phyloP scores from a whole-genome alignment of 805 yeast genomes.

The Metschnikowia lochheadii region DNA sequence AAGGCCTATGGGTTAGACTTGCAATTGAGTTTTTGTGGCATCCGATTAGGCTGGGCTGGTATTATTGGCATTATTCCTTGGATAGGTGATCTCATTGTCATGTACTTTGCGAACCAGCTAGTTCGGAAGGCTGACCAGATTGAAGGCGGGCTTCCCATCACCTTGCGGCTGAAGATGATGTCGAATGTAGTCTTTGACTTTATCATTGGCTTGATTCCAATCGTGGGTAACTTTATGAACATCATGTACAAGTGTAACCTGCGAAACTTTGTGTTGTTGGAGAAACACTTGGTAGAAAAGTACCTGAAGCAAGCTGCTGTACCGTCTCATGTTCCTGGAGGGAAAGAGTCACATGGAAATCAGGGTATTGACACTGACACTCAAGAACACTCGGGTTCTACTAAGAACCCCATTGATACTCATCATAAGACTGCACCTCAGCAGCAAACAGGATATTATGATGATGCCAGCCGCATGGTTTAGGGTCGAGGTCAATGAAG shows the following conservation, averaged over 20 bases:
- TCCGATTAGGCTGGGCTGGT: slow-evolving; percentile 42
- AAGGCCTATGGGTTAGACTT: slow-evolving; percentile 38
- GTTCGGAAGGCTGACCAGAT: slow-evolving; percentile 29
- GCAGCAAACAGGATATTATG: slow-evolving; percentile 2
- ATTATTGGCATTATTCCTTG: slow-evolving; percentile 40
- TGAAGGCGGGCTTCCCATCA: slow-evolving; percentile 36
- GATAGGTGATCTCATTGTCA: slow-evolving; percentile 35
- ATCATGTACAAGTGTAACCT: slow-evolving; percentile 24
- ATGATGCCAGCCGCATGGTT: background rate
- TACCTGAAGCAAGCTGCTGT: slow-evolving; percentile 13
- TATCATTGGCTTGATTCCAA: slow-evolving; percentile 32
- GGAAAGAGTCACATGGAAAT: background rate
- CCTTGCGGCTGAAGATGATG: slow-evolving; percentile 31
- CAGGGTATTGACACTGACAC: too few relatives aligned
- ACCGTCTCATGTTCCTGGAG: background rate
- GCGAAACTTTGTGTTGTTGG: slow-evolving; percentile 27
- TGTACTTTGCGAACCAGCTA: slow-evolving; percentile 28
- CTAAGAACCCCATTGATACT: background rate
- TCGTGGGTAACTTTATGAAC: slow-evolving; percentile 23
- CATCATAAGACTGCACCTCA: background rate
- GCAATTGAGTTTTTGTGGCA: slow-evolving; percentile 37
- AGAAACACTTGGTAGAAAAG: slow-evolving; percentile 34
- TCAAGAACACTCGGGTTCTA: background rate
- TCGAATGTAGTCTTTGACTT: slow-evolving; percentile 39
- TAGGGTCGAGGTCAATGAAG: background rate